Percentiles rank a stretch among this genome's conserved stretches.
phyloP scores from a whole-genome alignment of 805 yeast genomes.

The Torulaspora indica region DNA sequence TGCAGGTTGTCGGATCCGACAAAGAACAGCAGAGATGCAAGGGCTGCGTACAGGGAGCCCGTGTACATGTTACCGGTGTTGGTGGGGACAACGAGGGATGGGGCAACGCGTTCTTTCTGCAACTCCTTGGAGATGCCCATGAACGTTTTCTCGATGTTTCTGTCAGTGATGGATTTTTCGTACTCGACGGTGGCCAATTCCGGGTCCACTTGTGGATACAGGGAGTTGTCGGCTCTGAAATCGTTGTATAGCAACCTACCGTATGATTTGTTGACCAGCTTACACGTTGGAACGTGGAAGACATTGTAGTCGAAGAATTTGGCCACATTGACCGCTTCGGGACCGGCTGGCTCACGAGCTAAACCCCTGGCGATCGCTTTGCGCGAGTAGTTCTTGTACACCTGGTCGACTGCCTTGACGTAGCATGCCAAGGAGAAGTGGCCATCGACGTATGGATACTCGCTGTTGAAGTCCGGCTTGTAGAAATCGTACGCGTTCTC shows the following conservation, averaged over 20 bases:
- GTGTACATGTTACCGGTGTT: conserved; percentile 98
- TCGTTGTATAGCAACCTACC: conserved; percentile 91
- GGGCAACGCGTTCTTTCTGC: conserved; percentile 63
- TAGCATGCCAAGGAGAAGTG: conserved; percentile 92
- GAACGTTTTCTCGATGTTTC: conserved; percentile 77
- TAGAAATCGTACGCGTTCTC: conserved; percentile 97
- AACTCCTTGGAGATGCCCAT: conserved; percentile 68
- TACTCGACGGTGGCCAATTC: conserved; percentile 53
- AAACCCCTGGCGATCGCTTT: conserved; percentile 58
- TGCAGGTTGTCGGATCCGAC: conserved; percentile 71
- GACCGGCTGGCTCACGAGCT: conserved; percentile 41
- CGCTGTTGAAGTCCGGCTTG: conserved; percentile 94
- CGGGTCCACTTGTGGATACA: conserved; percentile 56
- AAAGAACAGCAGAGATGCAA: conserved; percentile 73
- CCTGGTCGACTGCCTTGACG: conserved; percentile 84
- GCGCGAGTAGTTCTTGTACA: conserved; percentile 75
- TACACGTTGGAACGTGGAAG: conserved; percentile 98
- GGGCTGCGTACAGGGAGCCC: conserved; percentile 83
- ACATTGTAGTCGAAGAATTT: conserved; percentile 84
- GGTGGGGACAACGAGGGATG: conserved; percentile 83
- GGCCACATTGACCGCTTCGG: conserved; percentile 60
- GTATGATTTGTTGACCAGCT: conserved; percentile 85
- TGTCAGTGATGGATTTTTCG: conserved; percentile 76
- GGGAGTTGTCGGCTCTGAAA: conserved; percentile 63
- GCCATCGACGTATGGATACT: conserved; percentile 97